phyloP scores from a whole-genome alignment of 805 yeast genomes.

The Myxozyma mucilagina region DNA sequence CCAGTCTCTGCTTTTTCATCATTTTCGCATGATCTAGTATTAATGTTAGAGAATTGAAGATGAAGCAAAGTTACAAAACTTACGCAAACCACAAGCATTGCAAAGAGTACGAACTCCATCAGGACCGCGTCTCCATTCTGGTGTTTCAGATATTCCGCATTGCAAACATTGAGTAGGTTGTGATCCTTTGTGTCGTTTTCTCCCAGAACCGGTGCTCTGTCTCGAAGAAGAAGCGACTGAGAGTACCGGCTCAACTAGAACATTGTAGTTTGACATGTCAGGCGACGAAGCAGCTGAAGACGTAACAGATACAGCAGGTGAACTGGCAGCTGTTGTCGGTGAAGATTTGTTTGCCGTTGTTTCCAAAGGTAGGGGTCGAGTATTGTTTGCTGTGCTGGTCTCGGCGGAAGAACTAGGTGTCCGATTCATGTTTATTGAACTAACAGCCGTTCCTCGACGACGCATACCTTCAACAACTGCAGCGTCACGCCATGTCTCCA shows the following conservation, averaged over 20 bases:
- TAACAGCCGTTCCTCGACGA: neutral
- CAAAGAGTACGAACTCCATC: conserved; percentile 73
- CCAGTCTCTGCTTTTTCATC: conserved; percentile 44
- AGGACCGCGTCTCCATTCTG: conserved; percentile 86
- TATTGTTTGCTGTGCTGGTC: neutral
- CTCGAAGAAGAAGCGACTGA: neutral
- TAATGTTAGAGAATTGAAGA: neutral
- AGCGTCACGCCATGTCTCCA: conserved; percentile 23
- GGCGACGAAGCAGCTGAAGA: conserved; percentile 4
- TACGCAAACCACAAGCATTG: conserved; percentile 73
- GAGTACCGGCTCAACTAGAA: neutral
- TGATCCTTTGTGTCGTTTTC: conserved; percentile 17
- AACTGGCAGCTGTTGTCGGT: neutral
- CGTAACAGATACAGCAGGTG: neutral
- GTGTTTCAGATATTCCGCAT: conserved; percentile 50
- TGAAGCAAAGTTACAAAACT: neutral
- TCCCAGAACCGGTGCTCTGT: neutral
- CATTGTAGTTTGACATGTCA: neutral
- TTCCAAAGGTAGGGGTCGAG: neutral
- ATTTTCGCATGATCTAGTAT: conserved; percentile 57
- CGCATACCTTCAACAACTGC: conserved; percentile 3
- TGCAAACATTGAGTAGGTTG: conserved; percentile 29
- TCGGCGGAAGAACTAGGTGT: neutral
- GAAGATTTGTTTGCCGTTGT: neutral
- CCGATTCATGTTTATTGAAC: neutral